Base-by-base conservation (phyloP, 2,329 filamentous ascomycete species). In the Periconia sp. region DNA sequence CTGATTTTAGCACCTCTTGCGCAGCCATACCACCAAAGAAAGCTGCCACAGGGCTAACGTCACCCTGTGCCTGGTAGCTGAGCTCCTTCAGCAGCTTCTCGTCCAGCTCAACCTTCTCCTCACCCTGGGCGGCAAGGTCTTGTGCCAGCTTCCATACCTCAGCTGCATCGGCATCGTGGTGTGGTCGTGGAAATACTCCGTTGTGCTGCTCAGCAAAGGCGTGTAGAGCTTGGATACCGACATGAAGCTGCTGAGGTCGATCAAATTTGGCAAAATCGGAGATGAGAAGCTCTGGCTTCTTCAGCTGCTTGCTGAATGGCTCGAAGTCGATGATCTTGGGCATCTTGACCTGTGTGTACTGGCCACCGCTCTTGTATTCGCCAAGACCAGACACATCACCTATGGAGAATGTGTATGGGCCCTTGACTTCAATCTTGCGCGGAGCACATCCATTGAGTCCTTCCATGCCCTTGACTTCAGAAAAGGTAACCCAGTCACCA, bases 201-300 rank as follows among this genome's bases (percentile, higher is more conserved):
- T 75, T 72, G 61, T 95, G 85, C 24, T 79, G 75, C 58, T 91
- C 85, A 10, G 82, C 84, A 70, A 96, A 99, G 24, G 86, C 84
- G 68, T 96, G 91, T 6, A 99, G 80, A 8, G 94, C 92, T 73
- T 97, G 92, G 63, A 97, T 87, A 48, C 91, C 94, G 48, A 95
- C 76, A 68, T 99, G 94, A 17, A 99, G 82, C 70, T 97, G 91
- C 55, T 87, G 84, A 1, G 94, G 94, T 32, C 94, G 87, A 70
- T 97, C 94, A 56, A 96, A 97, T 72, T 99, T 99, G 72, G 94
- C 94, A 66, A 92, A 99, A 69, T 99, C 94, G 16, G 94, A 95
- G 48, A 96, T 83, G 62, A 97, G 74, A 52, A 95, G 84, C 61
- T 96, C 92, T 2, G 94, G 94, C 44, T 90, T 88, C 72, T 89